A percentile compares a stretch with the other conserved stretches of the same genome.
Conservation (phyloP, 441 rosid genomes). For the Aleurites moluccanus region DNA sequence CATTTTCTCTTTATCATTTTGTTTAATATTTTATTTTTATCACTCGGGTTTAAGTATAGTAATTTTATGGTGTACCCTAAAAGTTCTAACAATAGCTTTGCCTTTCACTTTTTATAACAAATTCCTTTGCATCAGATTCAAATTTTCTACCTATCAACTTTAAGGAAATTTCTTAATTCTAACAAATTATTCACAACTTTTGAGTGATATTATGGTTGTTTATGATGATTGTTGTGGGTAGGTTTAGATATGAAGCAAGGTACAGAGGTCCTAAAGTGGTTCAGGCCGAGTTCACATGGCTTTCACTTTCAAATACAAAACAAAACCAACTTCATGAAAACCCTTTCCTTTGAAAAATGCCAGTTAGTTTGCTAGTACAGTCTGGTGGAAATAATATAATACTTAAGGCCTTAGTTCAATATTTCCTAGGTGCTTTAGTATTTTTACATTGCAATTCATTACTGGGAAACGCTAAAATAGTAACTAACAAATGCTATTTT, state of each 20-base stretch:
- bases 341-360: neutral
- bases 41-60: neutral
- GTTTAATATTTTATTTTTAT: neutral
- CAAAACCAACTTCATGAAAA: neutral
- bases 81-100: neutral
- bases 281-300: neutral
- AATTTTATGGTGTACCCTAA: neutral
- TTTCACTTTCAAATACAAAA: neutral
- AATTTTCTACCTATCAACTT: neutral
- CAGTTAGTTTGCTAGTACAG: neutral
- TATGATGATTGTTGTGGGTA: neutral
- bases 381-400: neutral
- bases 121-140: neutral
- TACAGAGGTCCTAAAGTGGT: neutral
- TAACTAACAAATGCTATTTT: neutral
- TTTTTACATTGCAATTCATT: neutral
- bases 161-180: neutral
- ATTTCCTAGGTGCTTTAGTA: neutral
- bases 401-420: neutral
- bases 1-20: neutral
- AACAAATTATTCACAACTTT: neutral
- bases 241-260: constrained; percentile 4
- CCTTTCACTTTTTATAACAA: neutral
- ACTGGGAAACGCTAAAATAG: neutral
- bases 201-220: neutral